Conservation (phyloP, 805 yeast species). For the Spathaspora arborariae region DNA sequence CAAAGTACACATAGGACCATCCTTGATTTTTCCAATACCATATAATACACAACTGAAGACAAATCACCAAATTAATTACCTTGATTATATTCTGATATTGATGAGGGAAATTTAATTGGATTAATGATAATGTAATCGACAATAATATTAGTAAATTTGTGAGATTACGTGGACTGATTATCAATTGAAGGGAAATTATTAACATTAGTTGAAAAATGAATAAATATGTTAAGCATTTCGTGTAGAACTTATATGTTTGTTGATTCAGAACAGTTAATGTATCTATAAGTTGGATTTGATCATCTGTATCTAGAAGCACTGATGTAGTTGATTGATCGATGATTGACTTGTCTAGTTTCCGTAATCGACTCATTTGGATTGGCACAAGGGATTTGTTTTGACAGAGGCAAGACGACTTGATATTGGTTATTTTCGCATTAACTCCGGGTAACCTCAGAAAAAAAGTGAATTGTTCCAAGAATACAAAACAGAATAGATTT, state of each 20-base stretch:
- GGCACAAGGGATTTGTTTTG: background rate
- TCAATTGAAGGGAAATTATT: background rate
- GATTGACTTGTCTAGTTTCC: conserved; percentile 13
- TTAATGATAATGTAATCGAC: conserved; percentile 1
- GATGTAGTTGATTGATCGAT: conserved; percentile 9
- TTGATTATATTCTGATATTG: background rate
- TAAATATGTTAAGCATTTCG: background rate
- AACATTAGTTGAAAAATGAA: conserved; percentile 3
- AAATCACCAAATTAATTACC: conserved; percentile 2
- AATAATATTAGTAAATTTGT: conserved; percentile 1
- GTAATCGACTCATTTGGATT: conserved; percentile 4
- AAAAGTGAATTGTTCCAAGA: no score
- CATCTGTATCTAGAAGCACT: conserved; percentile 8
- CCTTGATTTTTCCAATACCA: conserved; percentile 1
- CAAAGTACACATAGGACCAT: background rate
- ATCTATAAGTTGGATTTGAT: conserved; percentile 8
- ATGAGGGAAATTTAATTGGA: conserved; percentile 3
- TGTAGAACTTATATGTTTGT: conserved; percentile 1
- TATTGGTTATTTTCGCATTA: background rate
- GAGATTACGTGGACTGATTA: background rate
- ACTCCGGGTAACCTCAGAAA: background rate
- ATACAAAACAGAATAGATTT: no score
- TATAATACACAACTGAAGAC: background rate
- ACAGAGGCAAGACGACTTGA: background rate
- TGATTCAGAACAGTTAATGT: conserved; percentile 1